Evolutionary conservation across 2,329 filamentous ascomycete genomes (phyloP), one percentile per base, ranked within the genome.

Genomic region (Ceratocystis cacaofunesta): DNA sequence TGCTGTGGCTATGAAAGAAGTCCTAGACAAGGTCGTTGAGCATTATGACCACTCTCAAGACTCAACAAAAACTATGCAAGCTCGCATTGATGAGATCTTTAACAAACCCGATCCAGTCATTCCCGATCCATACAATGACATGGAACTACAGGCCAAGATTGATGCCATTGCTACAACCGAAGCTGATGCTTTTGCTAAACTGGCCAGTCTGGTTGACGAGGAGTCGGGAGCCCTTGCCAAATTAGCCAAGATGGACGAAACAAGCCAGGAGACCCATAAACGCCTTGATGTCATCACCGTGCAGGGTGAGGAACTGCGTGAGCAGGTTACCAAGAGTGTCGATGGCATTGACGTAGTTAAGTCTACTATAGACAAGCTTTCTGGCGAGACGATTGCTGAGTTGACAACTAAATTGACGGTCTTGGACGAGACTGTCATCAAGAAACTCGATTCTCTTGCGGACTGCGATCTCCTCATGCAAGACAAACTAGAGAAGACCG

Each of bases 41-140:
- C 92, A 97, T 73, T 96, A 88, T 71, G 90, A 95, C 70, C 89
- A 95, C 72, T 88, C 90, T 15, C 90, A 92, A 74, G 80, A 82
- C 57, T 82, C 86, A 0, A 77, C 79, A 0, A 79, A 74, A 5
- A 77, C 79, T 2, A 77, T 87, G 28, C 78, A 84, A 69, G 78
- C 82, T 67, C 82, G 80, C 71, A 82, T 87, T 68, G 76, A 85
- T 65, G 84, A 88, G 65, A 76, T 67, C 2, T 84, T 65, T 85
- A 83, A 71, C 79, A 80, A 10, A 80, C 80, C 1, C 82, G 87
- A 68, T 79, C 80, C 43, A n/a, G 48, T 61, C 22, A 61, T 68
- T n/a, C 77, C 80, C 30, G 85, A 85, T 70, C 86, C 85, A 71
- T 89, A 88, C 68, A 85, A 91, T 32, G 74, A 76, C 65, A 65